These are phyloP conservation scores for Achlya hypogyna DNA, from an alignment of 352 stramenopile genomes.

Conservation along the genomic window DNA sequence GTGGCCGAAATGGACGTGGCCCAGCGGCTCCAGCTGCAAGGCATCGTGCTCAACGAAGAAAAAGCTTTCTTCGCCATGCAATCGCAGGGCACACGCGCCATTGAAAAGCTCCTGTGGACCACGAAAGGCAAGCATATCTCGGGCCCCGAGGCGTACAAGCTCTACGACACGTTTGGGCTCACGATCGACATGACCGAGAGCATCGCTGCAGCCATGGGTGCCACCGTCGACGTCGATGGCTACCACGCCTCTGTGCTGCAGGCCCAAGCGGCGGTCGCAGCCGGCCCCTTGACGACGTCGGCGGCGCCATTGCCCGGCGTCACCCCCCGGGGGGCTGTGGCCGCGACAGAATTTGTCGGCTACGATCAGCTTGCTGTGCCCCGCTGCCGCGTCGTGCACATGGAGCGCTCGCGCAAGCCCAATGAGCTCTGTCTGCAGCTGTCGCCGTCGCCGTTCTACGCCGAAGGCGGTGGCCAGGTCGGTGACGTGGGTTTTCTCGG, in stretches of 20 bases:
- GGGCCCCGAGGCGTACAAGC: constrained; percentile 46
- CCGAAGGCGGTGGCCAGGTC: constrained; percentile 68
- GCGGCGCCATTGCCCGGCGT: not conserved
- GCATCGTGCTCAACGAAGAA: constrained; percentile 63
- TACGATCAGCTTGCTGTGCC: constrained; percentile 41
- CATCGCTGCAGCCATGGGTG: constrained; percentile 45
- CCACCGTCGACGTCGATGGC: constrained; percentile 42
- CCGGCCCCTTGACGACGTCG: not conserved
- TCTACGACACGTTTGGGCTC: constrained; percentile 76
- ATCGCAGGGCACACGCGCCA: constrained; percentile 37
- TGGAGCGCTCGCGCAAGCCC: constrained; percentile 23
- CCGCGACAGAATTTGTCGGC: constrained; percentile 37
- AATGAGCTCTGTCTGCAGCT: constrained; percentile 33
- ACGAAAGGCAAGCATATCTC: constrained; percentile 26
- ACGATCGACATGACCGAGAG: constrained; percentile 66
- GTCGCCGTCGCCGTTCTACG: constrained; percentile 62
- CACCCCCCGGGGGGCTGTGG: not conserved
- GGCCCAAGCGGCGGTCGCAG: constrained; percentile 39
- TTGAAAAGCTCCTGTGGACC: constrained; percentile 45
- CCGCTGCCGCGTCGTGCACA: constrained; percentile 30
- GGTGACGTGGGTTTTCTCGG: constrained; percentile 41
- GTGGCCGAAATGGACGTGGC: constrained; percentile 27
- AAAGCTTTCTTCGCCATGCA: constrained; percentile 67
- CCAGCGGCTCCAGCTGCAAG: constrained; percentile 47
- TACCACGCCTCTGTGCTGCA: constrained; percentile 41